Evolutionary conservation across 768 basidiomycete species (phyloP).

Genomic region (Xanthoconium stramineum): DNA sequence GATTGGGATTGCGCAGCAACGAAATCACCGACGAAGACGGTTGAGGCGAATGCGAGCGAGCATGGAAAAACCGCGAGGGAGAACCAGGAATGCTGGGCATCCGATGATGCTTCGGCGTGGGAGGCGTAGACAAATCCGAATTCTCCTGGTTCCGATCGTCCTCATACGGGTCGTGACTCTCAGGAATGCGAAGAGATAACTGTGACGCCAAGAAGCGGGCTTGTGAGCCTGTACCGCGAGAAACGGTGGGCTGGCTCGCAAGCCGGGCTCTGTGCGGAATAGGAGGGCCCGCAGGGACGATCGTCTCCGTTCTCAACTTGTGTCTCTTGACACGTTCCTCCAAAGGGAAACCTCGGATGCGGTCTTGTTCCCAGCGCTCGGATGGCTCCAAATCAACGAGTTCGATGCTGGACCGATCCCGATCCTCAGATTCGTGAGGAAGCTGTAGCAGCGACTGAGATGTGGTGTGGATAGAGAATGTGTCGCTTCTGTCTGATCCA

Average conservation of each 20-base stretch:
- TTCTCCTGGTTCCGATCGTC: conserved; percentile 31
- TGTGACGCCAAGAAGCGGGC: conserved; percentile 33
- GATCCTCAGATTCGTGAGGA: conserved; percentile 41
- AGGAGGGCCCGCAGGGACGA: conserved; percentile 15
- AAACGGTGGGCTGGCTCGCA: conserved; percentile 27
- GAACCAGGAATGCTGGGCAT: conserved; percentile 31
- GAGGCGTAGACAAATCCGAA: conserved; percentile 31
- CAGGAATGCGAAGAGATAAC: conserved; percentile 32
- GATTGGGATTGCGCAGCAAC: conserved; percentile 33
- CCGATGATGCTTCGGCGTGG: conserved; percentile 31
- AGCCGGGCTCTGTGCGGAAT: conserved; percentile 30
- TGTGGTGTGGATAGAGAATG: conserved; percentile 18
- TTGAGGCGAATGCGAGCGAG: conserved; percentile 31
- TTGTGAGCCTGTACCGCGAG: conserved; percentile 27
- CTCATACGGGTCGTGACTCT: conserved; percentile 30
- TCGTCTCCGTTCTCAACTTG: conserved; percentile 33
- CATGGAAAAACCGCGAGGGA: conserved; percentile 31
- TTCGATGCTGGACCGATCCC: conserved; percentile 49
- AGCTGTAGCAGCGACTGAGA: conserved; percentile 16
- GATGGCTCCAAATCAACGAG: conserved; percentile 48
- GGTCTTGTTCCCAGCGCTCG: conserved; percentile 44
- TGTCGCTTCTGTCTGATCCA: conserved; percentile 25
- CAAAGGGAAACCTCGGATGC: conserved; percentile 40
- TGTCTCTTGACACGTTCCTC: conserved; percentile 38
- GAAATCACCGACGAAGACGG: conserved; percentile 35